phyloP scores from a whole-genome alignment of 2,329 filamentous ascomycete species.

The Fusarium udum region DNA sequence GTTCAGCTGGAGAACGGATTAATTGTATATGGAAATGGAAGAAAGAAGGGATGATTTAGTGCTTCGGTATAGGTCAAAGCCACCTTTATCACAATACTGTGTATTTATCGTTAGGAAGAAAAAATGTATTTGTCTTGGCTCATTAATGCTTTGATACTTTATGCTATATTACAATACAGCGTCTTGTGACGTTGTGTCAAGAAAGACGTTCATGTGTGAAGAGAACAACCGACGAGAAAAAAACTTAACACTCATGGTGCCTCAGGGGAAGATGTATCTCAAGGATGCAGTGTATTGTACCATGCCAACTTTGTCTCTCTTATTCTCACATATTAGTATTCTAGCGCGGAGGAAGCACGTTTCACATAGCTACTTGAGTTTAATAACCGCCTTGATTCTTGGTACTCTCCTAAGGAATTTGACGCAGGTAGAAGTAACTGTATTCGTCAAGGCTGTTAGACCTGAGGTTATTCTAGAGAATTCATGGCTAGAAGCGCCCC shows the following conservation, averaged over 20 bases:
- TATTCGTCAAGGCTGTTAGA: background rate
- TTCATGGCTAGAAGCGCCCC: background rate
- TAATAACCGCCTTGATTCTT: background rate
- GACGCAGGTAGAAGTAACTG: background rate
- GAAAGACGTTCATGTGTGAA: background rate
- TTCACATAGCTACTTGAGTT: background rate
- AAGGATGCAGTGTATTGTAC: background rate
- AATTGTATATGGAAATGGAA: conserved; percentile 24
- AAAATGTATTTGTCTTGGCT: background rate
- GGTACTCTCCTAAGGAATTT: background rate
- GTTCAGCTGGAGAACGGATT: conserved; percentile 1
- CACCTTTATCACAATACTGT: conserved; percentile 7
- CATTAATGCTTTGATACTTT: background rate
- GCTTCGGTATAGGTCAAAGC: conserved; percentile 4
- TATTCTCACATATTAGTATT: background rate
- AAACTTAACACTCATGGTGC: background rate
- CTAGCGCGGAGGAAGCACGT: background rate
- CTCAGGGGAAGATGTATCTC: background rate
- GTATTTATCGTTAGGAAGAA: conserved; percentile 17
- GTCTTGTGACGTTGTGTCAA: background rate
- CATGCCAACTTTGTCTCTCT: background rate
- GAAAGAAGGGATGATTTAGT: conserved; percentile 10
- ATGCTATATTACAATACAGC: background rate
- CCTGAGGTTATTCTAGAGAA: background rate
- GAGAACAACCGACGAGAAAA: background rate